A percentile compares a stretch with the other conserved stretches of the same genome.
phyloP scores from a whole-genome alignment of 208 protist genomes.

The Trypanosomatidae sp. region DNA sequence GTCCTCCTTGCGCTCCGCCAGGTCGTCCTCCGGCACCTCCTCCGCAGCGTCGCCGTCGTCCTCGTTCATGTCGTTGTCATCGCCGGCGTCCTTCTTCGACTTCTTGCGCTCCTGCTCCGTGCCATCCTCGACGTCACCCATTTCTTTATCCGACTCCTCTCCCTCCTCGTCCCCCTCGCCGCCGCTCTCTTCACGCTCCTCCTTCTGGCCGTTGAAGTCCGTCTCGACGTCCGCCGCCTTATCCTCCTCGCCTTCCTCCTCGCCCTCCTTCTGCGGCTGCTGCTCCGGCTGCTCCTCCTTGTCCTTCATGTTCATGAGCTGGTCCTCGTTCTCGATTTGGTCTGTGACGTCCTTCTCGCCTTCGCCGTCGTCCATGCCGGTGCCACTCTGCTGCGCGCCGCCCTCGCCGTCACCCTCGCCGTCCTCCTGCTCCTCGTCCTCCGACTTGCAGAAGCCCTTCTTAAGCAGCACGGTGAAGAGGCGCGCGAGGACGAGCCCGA shows the following conservation, averaged over 20 bases:
- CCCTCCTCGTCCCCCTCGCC: slow-evolving; percentile 73
- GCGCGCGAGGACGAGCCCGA: slow-evolving; percentile 82
- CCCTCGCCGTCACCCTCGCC: slow-evolving; percentile 76
- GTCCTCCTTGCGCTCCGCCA: slow-evolving; percentile 53
- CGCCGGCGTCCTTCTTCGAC: slow-evolving; percentile 68
- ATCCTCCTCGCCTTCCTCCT: slow-evolving; percentile 88
- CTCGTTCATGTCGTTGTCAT: slow-evolving; percentile 71
- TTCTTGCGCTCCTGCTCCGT: slow-evolving; percentile 85
- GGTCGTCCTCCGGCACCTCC: slow-evolving; percentile 84
- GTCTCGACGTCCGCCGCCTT: slow-evolving; percentile 87
- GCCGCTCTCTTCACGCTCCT: slow-evolving; percentile 73
- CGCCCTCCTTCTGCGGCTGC: slow-evolving; percentile 54
- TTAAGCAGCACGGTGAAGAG: slow-evolving; percentile 90
- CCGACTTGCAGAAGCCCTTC: slow-evolving; percentile 95
- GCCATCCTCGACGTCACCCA: slow-evolving; percentile 90
- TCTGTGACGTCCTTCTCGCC: slow-evolving; percentile 99
- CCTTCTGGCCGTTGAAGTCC: slow-evolving; percentile 84
- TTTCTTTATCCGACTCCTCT: slow-evolving; percentile 76
- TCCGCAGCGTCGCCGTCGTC: slow-evolving; percentile 72
- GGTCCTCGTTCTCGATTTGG: slow-evolving; percentile 98
- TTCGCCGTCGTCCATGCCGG: slow-evolving; percentile 99
- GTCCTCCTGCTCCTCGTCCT: slow-evolving; percentile 78
- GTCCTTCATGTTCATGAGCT: slow-evolving; percentile 91
- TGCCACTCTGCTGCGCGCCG: slow-evolving; percentile 85
- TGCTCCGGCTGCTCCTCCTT: slow-evolving; percentile 89